A percentile compares a stretch with the other conserved stretches of the same genome.
Evolutionary conservation across 495 filamentous ascomycete species (phyloP).

Genomic region (Lindgomyces ingoldianus): DNA sequence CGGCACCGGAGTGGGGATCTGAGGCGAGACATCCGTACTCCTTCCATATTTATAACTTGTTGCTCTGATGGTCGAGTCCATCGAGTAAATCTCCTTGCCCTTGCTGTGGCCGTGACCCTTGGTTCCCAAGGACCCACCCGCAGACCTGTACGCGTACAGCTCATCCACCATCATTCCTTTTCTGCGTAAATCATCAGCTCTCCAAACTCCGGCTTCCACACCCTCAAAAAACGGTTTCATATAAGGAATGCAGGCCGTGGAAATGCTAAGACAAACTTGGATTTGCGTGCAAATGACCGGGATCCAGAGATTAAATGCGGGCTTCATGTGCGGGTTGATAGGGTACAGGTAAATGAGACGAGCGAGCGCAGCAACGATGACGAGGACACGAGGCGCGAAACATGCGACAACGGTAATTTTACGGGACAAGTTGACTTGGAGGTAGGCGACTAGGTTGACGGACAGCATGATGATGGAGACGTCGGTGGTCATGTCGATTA

Average conservation of each 20-base stretch:
- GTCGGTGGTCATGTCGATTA: slow-evolving; percentile 36
- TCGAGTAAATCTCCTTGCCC: slow-evolving; percentile 4
- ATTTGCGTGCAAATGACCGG: slow-evolving; percentile 29
- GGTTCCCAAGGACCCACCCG: neutral
- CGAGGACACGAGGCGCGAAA: slow-evolving; percentile 32
- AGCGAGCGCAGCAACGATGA: slow-evolving; percentile 25
- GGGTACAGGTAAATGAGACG: slow-evolving; percentile 29
- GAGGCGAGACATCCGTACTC: slow-evolving; percentile 21
- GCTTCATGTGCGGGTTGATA: slow-evolving; percentile 28
- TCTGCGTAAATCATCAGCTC: slow-evolving; percentile 4
- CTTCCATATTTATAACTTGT: slow-evolving; percentile 7
- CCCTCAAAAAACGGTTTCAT: slow-evolving; percentile 25
- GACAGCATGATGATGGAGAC: slow-evolving; percentile 35
- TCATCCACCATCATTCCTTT: neutral
- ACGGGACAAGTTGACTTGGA: slow-evolving; percentile 12
- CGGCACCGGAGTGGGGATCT: slow-evolving; percentile 14
- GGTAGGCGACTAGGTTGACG: slow-evolving; percentile 33
- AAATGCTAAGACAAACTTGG: slow-evolving; percentile 27
- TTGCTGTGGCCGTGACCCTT: too few species aligned
- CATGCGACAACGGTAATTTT: slow-evolving; percentile 30
- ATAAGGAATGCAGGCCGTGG: slow-evolving; percentile 32
- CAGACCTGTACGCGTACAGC: neutral
- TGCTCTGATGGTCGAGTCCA: slow-evolving; percentile 10
- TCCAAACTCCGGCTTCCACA: slow-evolving; percentile 10
- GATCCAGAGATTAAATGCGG: slow-evolving; percentile 27